Base-by-base conservation (phyloP, 257 asterid genomes). In the Ilex aquifolium region DNA sequence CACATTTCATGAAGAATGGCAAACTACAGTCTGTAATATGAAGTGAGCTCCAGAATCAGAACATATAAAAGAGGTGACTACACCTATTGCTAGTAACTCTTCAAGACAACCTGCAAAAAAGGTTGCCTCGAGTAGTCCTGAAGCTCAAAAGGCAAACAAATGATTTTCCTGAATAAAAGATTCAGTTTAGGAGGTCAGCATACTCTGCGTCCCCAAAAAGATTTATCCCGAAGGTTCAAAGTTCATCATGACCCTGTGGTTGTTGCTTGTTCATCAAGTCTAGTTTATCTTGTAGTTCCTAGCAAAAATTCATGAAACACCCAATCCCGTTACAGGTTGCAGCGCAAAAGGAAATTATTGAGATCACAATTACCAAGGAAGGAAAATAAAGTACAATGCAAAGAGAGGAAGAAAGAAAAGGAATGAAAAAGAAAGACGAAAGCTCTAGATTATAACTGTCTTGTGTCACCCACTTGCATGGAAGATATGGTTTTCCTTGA, bases 201-300 rank as follows among this genome's bases (percentile, higher is more conserved):
- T 36, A 36, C 8, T 4, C 42, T 36, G 42, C 42, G 29, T 4
- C 48, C 58, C 61, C 61, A 14, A 44, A 27, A 44, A 60, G 44
- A 40, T 49, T 57, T 6, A 62, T 51, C 65, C 8, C 16, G 72
- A 62, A 48, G 57, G 62, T 60, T 79, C 79, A 92, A 59, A 92
- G 94, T 80, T 89, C 99, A 55, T 92, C 99, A 44, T 83, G 96
- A 31, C 64, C 83, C 56, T 52, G 60, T 12, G 88, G 96, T 66
- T 81, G 83, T 69, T 83, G 84, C 66, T 72, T 69, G 77, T 80
- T 80, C 79, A 85, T 62, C 57, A 59, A 50, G 42, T 87, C 95
- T 76, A 92, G 61, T 66, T 87, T 87, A 31, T 73, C 77, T 85
- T 87, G 80, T 74, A 92, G 79, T 74, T 89, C 97, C 99, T 92